Evolutionary conservation across 2,329 filamentous ascomycete species (phyloP).

Genomic region (Pseudocercospora vitis): DNA sequence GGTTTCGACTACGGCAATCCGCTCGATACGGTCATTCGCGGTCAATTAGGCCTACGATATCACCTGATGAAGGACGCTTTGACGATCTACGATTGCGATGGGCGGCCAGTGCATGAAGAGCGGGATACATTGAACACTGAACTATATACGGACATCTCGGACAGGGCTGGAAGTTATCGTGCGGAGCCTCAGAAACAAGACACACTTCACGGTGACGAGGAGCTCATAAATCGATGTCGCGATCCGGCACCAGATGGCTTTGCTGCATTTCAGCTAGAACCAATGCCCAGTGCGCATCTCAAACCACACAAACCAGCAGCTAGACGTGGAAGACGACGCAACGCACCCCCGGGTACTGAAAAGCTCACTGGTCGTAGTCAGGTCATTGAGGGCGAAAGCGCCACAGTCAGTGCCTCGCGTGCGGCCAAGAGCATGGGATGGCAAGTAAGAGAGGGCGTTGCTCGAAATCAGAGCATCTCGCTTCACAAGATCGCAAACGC

Average conservation of each 20-base stretch:
- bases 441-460: constrained; percentile 64
- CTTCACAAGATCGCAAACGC: constrained; percentile 66
- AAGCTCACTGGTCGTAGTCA: constrained; percentile 72
- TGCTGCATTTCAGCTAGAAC: constrained; percentile 35
- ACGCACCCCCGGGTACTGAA: constrained; percentile 54
- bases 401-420: constrained; percentile 70
- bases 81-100: constrained; percentile 84
- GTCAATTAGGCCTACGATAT: constrained; percentile 83
- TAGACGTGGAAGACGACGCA: constrained; percentile 39
- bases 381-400: constrained; percentile 67
- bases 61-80: constrained; percentile 77
- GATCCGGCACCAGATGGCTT: constrained; percentile 58
- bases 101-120: constrained; percentile 71
- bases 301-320: constrained; percentile 34
- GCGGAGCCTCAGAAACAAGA: constrained; percentile 69
- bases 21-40: constrained; percentile 83
- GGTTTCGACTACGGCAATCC: constrained; percentile 96
- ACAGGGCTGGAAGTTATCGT: constrained; percentile 87
- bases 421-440: constrained; percentile 83
- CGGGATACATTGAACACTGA: constrained; percentile 84
- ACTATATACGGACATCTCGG: constrained; percentile 91
- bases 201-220: constrained; percentile 77
- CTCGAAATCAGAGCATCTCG: constrained; percentile 58
- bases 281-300: constrained; percentile 32
- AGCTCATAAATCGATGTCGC: constrained; percentile 76